A percentile compares a stretch with the other conserved stretches of the same genome.
Conservation (phyloP, 306 rosid genomes). For the Pterocarpus santalinus region DNA sequence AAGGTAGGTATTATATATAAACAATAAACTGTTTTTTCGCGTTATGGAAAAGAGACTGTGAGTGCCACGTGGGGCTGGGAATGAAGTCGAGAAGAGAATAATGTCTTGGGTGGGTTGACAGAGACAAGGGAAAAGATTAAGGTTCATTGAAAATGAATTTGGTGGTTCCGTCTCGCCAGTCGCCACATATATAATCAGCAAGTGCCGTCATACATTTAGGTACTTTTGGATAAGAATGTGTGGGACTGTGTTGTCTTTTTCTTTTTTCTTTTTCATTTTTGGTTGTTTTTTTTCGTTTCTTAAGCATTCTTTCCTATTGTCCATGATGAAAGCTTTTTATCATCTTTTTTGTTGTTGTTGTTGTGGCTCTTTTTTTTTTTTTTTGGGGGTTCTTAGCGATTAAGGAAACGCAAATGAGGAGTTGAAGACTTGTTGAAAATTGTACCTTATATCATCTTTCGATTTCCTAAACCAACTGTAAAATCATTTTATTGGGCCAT, state of each 20-base stretch:
- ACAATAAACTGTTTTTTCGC: neutral
- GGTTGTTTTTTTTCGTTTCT: neutral
- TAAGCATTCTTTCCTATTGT: neutral
- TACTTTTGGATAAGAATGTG: slow-evolving; percentile 5
- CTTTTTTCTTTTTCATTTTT: neutral
- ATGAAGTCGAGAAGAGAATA: neutral
- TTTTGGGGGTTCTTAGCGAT: neutral
- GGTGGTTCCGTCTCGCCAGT: neutral
- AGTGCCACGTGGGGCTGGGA: neutral
- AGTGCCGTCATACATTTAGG: neutral
- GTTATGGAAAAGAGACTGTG: neutral
- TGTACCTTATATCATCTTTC: neutral
- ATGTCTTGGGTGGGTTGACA: neutral
- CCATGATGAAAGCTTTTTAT: neutral
- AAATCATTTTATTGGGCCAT: neutral
- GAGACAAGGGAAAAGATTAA: neutral
- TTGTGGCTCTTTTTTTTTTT: neutral
- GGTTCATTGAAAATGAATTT: slow-evolving; percentile 16
- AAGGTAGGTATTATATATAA: neutral
- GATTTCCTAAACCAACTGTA: neutral
- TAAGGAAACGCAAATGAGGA: slow-evolving; percentile 1
- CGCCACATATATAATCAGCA: neutral
- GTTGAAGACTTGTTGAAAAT: neutral
- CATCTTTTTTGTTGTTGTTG: neutral
- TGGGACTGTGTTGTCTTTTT: neutral